These are phyloP conservation scores for Pseudocercospora musae DNA, from an alignment of 2,329 filamentous ascomycete species.

Conservation along the genomic window DNA sequence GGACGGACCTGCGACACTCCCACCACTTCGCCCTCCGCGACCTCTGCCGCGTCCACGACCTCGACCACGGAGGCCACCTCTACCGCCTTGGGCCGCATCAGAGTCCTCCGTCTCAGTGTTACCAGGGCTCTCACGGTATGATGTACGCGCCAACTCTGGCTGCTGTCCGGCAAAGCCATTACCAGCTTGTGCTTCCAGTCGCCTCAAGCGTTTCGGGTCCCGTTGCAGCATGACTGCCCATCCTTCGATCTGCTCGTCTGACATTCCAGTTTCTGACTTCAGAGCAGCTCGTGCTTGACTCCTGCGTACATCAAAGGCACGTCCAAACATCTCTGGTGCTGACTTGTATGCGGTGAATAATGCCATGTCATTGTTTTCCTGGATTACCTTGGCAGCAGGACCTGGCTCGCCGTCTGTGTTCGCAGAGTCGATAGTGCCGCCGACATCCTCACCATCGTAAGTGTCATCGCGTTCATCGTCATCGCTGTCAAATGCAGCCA, in stretches of 20 bases:
- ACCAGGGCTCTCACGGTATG: slow-evolving; percentile 57
- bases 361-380: slow-evolving; percentile 59
- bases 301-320: slow-evolving; percentile 68
- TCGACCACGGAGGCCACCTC: slow-evolving; percentile 44
- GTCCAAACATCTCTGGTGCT: slow-evolving; percentile 63
- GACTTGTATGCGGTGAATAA: slow-evolving; percentile 71
- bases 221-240: slow-evolving; percentile 85
- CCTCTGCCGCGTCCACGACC: slow-evolving; percentile 46
- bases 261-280: slow-evolving; percentile 77
- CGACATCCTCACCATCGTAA: slow-evolving; percentile 88
- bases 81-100: slow-evolving; percentile 43
- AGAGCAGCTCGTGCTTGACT: slow-evolving; percentile 61
- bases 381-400: slow-evolving; percentile 35
- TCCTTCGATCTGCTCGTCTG: slow-evolving; percentile 89
- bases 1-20: slow-evolving; percentile 61
- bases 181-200: slow-evolving; percentile 68
- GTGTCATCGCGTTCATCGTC: slow-evolving; percentile 97
- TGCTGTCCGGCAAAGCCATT: slow-evolving; percentile 63
- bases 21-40: slow-evolving; percentile 39
- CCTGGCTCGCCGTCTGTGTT: slow-evolving; percentile 52
- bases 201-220: slow-evolving; percentile 64
- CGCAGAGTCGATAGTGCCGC: slow-evolving; percentile 73
- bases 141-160: slow-evolving; percentile 59
- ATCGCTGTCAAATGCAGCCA: slow-evolving; percentile 86
- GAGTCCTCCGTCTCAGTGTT: slow-evolving; percentile 58